phyloP scores from a whole-genome alignment of 2,329 filamentous ascomycete genomes.

The Didymella pomorum region DNA sequence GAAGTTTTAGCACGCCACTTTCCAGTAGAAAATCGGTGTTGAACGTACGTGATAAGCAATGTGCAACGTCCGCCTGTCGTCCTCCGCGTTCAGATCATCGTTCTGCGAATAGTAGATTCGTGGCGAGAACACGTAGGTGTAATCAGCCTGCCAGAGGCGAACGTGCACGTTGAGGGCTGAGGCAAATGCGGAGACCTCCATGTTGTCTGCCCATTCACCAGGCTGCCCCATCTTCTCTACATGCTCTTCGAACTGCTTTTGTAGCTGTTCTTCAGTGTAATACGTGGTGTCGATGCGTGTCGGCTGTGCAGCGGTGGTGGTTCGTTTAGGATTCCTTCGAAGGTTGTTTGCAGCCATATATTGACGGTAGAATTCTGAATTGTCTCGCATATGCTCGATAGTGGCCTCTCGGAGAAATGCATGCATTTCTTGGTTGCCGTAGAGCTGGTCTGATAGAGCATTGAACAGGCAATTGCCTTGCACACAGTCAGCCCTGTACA shows the following conservation, averaged over 20 bases:
- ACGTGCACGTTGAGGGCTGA: conserved; percentile 69
- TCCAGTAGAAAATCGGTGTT: neutral
- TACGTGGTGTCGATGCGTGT: conserved; percentile 56
- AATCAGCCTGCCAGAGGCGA: conserved; percentile 66
- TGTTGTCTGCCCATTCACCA: conserved; percentile 71
- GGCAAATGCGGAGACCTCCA: conserved; percentile 72
- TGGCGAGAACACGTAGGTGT: conserved; percentile 59
- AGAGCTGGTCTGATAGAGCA: conserved; percentile 72
- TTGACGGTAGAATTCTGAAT: conserved; percentile 69
- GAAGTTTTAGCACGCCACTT: conserved; percentile 31
- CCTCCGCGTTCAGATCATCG: conserved; percentile 41
- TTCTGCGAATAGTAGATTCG: conserved; percentile 43
- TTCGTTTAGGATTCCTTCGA: conserved; percentile 65
- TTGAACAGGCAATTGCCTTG: conserved; percentile 75
- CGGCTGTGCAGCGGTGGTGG: conserved; percentile 57
- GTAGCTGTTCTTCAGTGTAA: conserved; percentile 63
- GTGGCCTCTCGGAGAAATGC: conserved; percentile 65
- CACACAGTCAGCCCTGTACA: conserved; percentile 30
- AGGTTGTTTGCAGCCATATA: conserved; percentile 66
- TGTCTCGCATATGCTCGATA: conserved; percentile 68
- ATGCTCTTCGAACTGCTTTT: conserved; percentile 62
- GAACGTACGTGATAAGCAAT: conserved; percentile 69
- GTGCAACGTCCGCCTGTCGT: conserved; percentile 57
- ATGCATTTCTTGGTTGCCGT: conserved; percentile 66
- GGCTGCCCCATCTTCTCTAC: conserved; percentile 67